Evolutionary conservation across 2,329 filamentous ascomycete species (phyloP).

Genomic region (Mollisia scopiformis): DNA sequence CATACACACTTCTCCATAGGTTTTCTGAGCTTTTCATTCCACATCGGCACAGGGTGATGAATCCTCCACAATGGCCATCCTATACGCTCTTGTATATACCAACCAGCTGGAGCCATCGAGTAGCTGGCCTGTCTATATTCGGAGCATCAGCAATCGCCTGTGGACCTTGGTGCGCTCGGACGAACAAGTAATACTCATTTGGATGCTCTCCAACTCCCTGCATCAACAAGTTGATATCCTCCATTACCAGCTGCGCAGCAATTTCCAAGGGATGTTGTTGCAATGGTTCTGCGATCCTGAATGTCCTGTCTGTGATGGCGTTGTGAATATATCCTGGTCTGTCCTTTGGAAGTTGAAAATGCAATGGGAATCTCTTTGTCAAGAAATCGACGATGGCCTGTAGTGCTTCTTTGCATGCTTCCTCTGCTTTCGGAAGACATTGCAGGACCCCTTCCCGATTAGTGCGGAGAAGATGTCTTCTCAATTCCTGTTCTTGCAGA

Average conservation of each 20-base stretch:
- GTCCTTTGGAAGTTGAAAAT: conserved; percentile 39
- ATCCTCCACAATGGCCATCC: conserved; percentile 50
- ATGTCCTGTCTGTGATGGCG: conserved; percentile 45
- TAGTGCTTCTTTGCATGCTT: conserved; percentile 49
- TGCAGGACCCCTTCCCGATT: conserved; percentile 46
- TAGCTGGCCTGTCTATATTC: conserved; percentile 51
- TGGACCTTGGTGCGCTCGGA: neutral
- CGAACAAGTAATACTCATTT: conserved; percentile 25
- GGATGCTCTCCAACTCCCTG: conserved; percentile 43
- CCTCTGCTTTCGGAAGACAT: conserved; percentile 44
- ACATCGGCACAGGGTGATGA: conserved; percentile 48
- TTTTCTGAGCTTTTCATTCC: conserved; percentile 47
- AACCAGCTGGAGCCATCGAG: conserved; percentile 53
- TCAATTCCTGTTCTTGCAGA: conserved; percentile 43
- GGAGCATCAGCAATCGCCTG: conserved; percentile 15
- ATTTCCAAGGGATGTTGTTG: conserved; percentile 48
- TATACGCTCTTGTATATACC: conserved; percentile 49
- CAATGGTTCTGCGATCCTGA: conserved; percentile 35
- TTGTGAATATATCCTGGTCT: conserved; percentile 41
- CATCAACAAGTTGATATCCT: conserved; percentile 52
- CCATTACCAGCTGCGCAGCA: conserved; percentile 50
- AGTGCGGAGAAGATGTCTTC: conserved; percentile 42
- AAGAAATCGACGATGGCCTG: conserved; percentile 49
- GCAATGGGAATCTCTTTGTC: conserved; percentile 42
- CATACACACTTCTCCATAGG: conserved; percentile 44